Conservation (phyloP, 164 flowering plant genomes). For the Litsea cubeba region DNA sequence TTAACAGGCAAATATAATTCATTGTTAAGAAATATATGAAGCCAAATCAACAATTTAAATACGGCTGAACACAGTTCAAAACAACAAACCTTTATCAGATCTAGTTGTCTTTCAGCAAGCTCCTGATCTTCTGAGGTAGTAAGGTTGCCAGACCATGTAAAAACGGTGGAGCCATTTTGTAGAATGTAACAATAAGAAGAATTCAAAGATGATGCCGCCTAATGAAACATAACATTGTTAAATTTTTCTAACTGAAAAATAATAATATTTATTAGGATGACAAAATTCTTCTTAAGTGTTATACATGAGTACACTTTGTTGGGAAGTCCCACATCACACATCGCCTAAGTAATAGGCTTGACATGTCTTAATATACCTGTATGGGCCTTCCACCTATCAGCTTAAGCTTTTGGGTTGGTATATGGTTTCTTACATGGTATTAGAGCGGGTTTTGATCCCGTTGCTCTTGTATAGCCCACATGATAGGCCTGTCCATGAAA, state of each 20-base stretch:
- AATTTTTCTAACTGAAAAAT: not conserved
- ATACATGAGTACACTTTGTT: not conserved
- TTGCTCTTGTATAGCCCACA: too few relatives aligned
- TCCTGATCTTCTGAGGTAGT: constrained; percentile 82
- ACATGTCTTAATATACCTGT: too few relatives aligned
- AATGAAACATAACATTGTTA: constrained; percentile 16
- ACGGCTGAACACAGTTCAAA: not conserved
- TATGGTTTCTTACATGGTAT: too few relatives aligned
- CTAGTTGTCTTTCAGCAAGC: constrained; percentile 90
- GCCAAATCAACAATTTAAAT: not conserved
- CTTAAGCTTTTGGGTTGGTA: too few relatives aligned
- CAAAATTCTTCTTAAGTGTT: not conserved
- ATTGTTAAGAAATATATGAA: not conserved
- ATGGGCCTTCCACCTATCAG: too few relatives aligned
- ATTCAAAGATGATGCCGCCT: constrained; percentile 92
- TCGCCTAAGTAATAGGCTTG: too few relatives aligned
- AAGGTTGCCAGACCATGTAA: constrained; percentile 88
- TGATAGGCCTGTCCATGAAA: too few relatives aligned
- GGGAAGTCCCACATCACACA: too few relatives aligned
- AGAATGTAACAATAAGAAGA: constrained; percentile 92
- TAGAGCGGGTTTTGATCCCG: too few relatives aligned
- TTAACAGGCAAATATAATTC: constrained; percentile 4
- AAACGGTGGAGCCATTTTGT: constrained; percentile 66
- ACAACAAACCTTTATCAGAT: constrained; percentile 74
- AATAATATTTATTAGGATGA: not conserved